Evolutionary conservation across 2,329 filamentous ascomycete genomes (phyloP).

Genomic region (Arthroderma sp.): DNA sequence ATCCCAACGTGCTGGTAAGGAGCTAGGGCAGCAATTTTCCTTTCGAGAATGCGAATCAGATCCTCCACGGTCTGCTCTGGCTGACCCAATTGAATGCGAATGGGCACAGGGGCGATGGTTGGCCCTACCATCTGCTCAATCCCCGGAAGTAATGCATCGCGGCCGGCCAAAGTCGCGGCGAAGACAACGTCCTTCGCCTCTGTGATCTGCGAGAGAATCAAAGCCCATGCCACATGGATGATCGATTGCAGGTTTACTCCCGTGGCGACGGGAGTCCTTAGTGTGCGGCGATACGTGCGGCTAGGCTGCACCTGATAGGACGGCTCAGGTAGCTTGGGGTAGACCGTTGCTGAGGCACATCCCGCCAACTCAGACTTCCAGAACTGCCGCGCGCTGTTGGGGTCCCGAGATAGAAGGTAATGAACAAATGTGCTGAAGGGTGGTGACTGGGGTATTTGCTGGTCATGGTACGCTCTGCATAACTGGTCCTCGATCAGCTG

Average conservation of each 20-base stretch:
- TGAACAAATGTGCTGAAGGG: too few relatives aligned
- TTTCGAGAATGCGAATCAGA: conserved; percentile 44
- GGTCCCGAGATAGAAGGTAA: too few relatives aligned
- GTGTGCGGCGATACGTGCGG: conserved; percentile 5
- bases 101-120: conserved; percentile 32
- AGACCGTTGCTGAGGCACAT: conserved; percentile 11
- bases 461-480: too few relatives aligned
- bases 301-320: background rate
- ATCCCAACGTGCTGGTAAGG: conserved; percentile 46
- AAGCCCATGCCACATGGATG: background rate
- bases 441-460: too few relatives aligned
- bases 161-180: conserved; percentile 31
- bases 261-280: conserved; percentile 2
- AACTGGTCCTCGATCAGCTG: background rate
- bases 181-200: conserved; percentile 31
- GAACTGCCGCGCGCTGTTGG: conserved; percentile 2
- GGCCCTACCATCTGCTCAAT: conserved; percentile 32
- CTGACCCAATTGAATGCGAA: conserved; percentile 13
- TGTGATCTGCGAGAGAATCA: conserved; percentile 15
- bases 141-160: conserved; percentile 26
- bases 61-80: conserved; percentile 27
- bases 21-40: conserved; percentile 41
- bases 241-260: conserved; percentile 21
- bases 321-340: conserved; percentile 6
- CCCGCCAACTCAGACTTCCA: conserved; percentile 15